Evolutionary conservation across 202 grass and related monocot genomes (phyloP).

Genomic region (Carex arenaria): DNA sequence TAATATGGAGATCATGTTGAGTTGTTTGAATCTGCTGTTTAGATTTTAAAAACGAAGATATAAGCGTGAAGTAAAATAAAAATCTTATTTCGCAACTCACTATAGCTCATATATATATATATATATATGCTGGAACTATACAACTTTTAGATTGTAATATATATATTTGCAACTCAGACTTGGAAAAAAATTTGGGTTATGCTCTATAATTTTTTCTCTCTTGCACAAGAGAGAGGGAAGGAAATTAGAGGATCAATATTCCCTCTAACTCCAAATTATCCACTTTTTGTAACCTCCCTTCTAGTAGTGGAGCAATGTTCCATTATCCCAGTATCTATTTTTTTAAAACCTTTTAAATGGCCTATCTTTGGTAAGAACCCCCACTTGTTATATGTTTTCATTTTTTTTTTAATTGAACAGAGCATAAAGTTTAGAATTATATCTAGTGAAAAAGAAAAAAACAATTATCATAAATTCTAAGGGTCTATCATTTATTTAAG

Average conservation of each 20-base stretch:
- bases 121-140: too few relatives aligned
- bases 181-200: not conserved
- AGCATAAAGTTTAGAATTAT: not conserved
- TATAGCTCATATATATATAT: too few relatives aligned
- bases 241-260: not conserved
- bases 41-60: too few relatives aligned
- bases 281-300: not conserved
- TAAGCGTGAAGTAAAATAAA: too few relatives aligned
- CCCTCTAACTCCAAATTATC: not conserved
- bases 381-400: not conserved
- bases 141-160: not conserved
- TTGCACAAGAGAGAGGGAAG: not conserved
- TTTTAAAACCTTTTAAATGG: not conserved
- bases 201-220: not conserved
- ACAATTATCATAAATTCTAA: not conserved
- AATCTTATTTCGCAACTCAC: too few relatives aligned
- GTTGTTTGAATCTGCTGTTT: too few relatives aligned
- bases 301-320: not conserved
- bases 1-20: too few relatives aligned
- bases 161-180: not conserved
- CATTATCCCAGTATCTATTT: not conserved
- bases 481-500: not conserved
- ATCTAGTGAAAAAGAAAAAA: not conserved
- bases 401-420: not conserved
- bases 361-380: not conserved